Base-by-base conservation (phyloP, 495 filamentous ascomycete genomes). In the Recurvomyces mirabilis region DNA sequence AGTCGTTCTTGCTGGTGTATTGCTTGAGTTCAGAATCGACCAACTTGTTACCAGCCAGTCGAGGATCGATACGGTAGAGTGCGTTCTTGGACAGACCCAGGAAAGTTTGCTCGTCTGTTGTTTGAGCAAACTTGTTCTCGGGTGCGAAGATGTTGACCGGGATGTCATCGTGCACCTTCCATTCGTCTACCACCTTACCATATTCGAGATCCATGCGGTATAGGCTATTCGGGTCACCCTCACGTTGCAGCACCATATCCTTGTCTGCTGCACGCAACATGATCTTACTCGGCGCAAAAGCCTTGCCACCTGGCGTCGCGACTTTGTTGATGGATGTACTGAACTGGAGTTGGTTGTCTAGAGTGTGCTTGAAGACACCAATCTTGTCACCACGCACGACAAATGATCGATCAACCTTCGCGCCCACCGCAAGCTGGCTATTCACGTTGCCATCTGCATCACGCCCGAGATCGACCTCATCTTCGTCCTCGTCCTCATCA, bases 131-230 rank as follows among this genome's bases (percentile, higher is more conserved):
- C 77, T 98, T 98, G 78, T 77, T 93, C 58, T 94, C 89, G 3
- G 93, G 91, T 4, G 80, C 85, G 64, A 96, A 93, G 5, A 79
- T 86, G 15, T 81, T 77, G 39, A 98, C 86, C 0, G 82, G 75
- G 44, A 98, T 95, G 65, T 98, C 86, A 43, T 98, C 88, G 55
- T 98, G 89, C n/a, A 98, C 74, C 53, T 93, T 95, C 91, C 91
- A 98, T 63, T 98, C 93, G 58, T 98, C 93, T 1, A 96, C 86
- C n/a, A 98, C 84, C 68, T 94, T 96, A 43, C 91, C 91, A 56
- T 91, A 93, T 56, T 96, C 93, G 47, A 98, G 68, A 68, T 98
- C 91, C 91, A 98, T 95, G 20, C 84, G 84, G 57, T 87, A 98
- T n/a, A 98, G 69, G 21, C 79, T 85, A 65, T 98, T 87, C 4